These are phyloP conservation scores for Hamigera avellanea DNA, from an alignment of 495 filamentous ascomycete genomes.

Conservation along the genomic window DNA sequence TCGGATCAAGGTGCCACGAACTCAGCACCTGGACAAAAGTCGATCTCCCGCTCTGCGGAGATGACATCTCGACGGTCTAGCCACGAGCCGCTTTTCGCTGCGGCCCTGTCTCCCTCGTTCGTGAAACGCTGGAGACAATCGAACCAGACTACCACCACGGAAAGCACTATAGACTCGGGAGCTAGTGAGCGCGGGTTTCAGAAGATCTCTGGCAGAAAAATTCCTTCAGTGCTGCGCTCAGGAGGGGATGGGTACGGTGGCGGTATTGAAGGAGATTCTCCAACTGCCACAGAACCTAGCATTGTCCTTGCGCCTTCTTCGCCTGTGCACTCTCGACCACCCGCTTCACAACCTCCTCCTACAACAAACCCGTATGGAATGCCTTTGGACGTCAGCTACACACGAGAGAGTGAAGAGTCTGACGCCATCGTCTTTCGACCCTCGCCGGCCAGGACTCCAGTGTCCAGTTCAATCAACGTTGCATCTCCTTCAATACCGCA, in stretches of 20 bases:
- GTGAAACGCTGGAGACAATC: constrained; percentile 30
- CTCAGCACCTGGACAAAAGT: constrained; percentile 2
- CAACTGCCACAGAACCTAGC: constrained; percentile 13
- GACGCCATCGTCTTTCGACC: constrained; percentile 26
- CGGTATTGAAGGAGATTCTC: constrained; percentile 16
- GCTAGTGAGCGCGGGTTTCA: constrained; percentile 44
- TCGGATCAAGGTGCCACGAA: constrained; percentile 6
- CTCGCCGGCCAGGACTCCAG: constrained; percentile 37
- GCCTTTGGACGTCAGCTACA: constrained; percentile 25
- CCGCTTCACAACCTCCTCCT: constrained; percentile 20
- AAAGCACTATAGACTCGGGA: constrained; percentile 22
- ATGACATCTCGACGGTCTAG: constrained; percentile 42
- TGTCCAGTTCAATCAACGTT: constrained; percentile 28
- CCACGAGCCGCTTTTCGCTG: constrained; percentile 43
- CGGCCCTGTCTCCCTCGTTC: constrained; percentile 37
- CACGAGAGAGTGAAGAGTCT: constrained; percentile 22
- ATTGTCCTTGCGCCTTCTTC: constrained; percentile 12
- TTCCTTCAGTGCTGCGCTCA: constrained; percentile 56
- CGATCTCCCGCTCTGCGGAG: constrained; percentile 10
- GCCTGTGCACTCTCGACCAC: constrained; percentile 15
- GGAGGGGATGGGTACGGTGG: constrained; percentile 63
- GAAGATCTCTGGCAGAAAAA: constrained; percentile 58
- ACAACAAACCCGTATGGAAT: constrained; percentile 23
- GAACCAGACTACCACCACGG: constrained; percentile 30
- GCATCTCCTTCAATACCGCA: constrained; percentile 13